These are phyloP conservation scores for Talaromyces sp. DNA, from an alignment of 2,329 filamentous ascomycete species.

Conservation along the genomic window DNA sequence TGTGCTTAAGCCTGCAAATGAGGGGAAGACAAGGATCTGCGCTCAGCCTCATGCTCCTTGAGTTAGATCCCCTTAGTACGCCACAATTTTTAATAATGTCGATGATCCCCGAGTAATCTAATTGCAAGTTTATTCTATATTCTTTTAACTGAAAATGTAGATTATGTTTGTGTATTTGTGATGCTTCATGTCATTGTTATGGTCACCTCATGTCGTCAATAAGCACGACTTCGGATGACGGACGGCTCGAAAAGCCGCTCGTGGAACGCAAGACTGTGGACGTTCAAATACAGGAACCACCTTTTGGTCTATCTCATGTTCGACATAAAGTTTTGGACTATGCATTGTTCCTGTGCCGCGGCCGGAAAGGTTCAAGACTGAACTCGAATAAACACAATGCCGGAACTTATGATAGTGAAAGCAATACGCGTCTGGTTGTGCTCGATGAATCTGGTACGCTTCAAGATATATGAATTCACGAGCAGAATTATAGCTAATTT, in stretches of 20 bases:
- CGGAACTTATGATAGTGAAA: not conserved
- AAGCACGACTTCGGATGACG: slow-evolving; percentile 6
- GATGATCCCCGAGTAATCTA: not conserved
- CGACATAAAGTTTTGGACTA: slow-evolving; percentile 15
- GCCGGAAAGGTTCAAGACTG: slow-evolving; percentile 14
- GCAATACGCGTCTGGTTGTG: slow-evolving; percentile 1
- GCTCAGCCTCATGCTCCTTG: not conserved
- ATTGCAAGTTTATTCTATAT: not conserved
- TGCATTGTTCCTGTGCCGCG: slow-evolving; percentile 22
- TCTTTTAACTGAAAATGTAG: too few species aligned
- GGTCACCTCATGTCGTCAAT: slow-evolving; percentile 6
- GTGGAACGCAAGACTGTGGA: not conserved
- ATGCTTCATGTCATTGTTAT: not conserved
- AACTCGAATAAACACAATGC: not conserved
- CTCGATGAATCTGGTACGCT: slow-evolving; percentile 16
- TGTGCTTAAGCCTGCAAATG: not conserved
- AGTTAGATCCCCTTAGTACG: not conserved
- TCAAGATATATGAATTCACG: not conserved
- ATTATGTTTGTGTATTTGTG: not conserved
- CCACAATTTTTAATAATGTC: not conserved
- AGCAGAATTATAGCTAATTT: not conserved
- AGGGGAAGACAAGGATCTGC: not conserved
- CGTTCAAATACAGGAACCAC: not conserved
- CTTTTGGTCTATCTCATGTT: not conserved
- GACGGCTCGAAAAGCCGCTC: not conserved